Conservation (phyloP, 2,329 filamentous ascomycete genomes). For the Verticillium alfalfae region DNA sequence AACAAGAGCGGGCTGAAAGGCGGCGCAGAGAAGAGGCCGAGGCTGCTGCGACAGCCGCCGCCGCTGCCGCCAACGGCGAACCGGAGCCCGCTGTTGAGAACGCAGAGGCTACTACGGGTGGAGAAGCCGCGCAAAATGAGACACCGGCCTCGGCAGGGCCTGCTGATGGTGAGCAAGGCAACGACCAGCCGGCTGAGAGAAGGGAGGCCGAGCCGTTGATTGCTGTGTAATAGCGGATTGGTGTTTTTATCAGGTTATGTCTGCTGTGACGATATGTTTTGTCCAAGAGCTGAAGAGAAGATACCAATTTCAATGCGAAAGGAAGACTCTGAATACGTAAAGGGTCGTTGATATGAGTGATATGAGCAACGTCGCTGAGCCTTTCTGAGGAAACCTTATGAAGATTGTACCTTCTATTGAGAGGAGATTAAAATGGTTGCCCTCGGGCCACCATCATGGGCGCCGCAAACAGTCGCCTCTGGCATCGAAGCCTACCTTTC, state of each 20-base stretch:
- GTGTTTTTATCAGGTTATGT: not conserved
- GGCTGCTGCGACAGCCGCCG: slow-evolving; percentile 28
- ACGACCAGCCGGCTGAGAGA: not conserved
- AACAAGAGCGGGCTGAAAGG: slow-evolving; percentile 39
- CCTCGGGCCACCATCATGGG: too few species aligned
- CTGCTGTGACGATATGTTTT: too few species aligned
- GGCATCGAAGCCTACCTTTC: too few species aligned
- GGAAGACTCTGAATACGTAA: too few species aligned
- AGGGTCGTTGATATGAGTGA: too few species aligned
- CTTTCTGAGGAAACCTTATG: too few species aligned
- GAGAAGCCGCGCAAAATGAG: not conserved
- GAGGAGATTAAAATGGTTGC: too few species aligned
- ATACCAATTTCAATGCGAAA: too few species aligned
- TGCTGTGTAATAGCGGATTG: not conserved
- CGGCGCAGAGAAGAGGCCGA: slow-evolving; percentile 37
- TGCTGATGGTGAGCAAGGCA: not conserved
- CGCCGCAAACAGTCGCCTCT: too few species aligned
- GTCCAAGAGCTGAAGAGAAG: too few species aligned
- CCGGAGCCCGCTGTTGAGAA: slow-evolving; percentile 8
- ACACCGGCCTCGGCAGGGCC: not conserved
- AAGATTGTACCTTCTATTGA: too few species aligned
- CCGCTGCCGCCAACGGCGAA: slow-evolving; percentile 18
- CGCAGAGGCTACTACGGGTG: not conserved
- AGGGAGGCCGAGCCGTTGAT: not conserved
- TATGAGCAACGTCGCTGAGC: too few species aligned